A percentile compares a stretch with the other conserved stretches of the same genome.
Conservation (phyloP, 345 rosid species). For the Firmiana major region DNA sequence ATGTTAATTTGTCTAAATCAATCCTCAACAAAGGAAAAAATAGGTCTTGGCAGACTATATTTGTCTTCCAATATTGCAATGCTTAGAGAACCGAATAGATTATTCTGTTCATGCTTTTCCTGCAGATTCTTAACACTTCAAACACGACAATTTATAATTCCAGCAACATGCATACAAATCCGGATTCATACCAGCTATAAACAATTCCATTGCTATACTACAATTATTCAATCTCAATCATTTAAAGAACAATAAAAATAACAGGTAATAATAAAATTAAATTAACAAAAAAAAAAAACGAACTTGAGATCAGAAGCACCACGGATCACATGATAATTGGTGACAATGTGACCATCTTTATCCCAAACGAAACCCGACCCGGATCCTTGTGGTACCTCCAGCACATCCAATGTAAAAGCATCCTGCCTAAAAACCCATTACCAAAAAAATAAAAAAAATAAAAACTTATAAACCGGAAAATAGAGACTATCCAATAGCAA, state of each 20-base stretch:
- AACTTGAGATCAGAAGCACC: slow-evolving; percentile 98
- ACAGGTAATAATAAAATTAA: not conserved
- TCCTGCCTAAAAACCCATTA: slow-evolving; percentile 58
- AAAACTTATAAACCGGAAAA: not conserved
- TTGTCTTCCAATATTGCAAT: too few species aligned
- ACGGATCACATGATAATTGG: slow-evolving; percentile 93
- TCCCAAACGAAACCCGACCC: slow-evolving; percentile 99
- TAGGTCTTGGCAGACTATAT: too few species aligned
- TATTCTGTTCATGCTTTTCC: not conserved
- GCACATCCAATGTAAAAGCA: slow-evolving; percentile 87
- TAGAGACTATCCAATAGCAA: not conserved
- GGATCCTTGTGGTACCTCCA: slow-evolving; percentile 97
- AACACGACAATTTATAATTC: not conserved
- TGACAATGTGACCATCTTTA: slow-evolving; percentile 74
- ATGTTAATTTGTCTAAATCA: not conserved
- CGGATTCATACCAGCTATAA: not conserved
- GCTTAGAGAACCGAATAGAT: not conserved
- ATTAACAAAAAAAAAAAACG: not conserved
- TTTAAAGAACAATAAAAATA: not conserved
- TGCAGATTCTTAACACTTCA: not conserved
- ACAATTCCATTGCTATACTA: too few species aligned
- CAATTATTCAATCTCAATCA: not conserved
- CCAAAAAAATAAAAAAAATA: not conserved
- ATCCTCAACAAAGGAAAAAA: not conserved
- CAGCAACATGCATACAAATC: not conserved